Evolutionary conservation across 2,329 filamentous ascomycete genomes (phyloP), one percentile per base, ranked within the genome.

Genomic region (Capronia epimyces): DNA sequence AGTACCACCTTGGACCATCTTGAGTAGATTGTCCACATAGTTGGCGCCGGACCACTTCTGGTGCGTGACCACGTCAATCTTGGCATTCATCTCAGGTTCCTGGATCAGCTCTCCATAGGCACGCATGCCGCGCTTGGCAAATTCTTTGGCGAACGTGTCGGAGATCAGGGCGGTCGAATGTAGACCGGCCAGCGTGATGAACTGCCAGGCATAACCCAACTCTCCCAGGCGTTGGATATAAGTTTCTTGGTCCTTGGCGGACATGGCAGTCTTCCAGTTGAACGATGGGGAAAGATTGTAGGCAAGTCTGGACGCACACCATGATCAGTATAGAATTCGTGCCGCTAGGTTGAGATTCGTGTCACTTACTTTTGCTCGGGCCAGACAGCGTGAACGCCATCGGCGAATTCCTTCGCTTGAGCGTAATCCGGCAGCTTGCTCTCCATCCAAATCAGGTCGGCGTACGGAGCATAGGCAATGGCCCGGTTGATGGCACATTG

Each of bases 381-480:
- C 82, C 86, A 96, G 8, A 89, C 88, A 50, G 89, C 86, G 71
- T 97, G 93, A 34, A 98, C 91, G 43, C 93, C 91, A 37, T 87
- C 79, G 25, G 93, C 90, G 63, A 98, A 98, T 66, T 96, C 86
- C 75, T 89, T 81, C 20, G 93, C 93, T 75, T 97, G 93, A 43
- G 78, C 78, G 69, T 78, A 97, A 69, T 97, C 91, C 40, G 93
- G 93, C 60, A 95, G 77, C 75, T 95, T 96, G 75, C 86, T 91
- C 80, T 98, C 93, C 93, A 98, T 98, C 93, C 93, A 98, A 71
- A 98, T 95, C 68, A 94, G 83, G 66, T 97, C 91, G 57, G 86
- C 86, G 73, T 94, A 95, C 1, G 93, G 91, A 0, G 88, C 91
- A 66, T 94, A 97, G 4, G 91, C 89, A 52, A 95, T 74, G 27